A percentile compares a stretch with the other conserved stretches of the same genome.
phyloP scores from a whole-genome alignment of 805 yeast genomes.

The Candida tallmaniae region DNA sequence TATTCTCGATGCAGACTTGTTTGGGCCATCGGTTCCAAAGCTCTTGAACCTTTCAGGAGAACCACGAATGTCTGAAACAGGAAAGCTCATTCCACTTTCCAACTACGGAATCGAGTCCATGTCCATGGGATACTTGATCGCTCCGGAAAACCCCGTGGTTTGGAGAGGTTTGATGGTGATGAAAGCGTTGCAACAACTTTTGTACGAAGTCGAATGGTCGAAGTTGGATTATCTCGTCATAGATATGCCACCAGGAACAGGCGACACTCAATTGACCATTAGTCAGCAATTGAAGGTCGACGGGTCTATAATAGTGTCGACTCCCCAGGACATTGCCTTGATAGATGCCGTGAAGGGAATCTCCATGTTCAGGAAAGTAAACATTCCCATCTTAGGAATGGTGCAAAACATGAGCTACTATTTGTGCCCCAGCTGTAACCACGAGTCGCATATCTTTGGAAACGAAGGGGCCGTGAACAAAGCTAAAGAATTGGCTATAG shows the following conservation, averaged over 20 bases:
- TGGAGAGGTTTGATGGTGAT: constrained; percentile 88
- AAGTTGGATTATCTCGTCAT: constrained; percentile 62
- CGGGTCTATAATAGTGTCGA: constrained; percentile 79
- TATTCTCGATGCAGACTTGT: constrained; percentile 72
- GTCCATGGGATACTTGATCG: constrained; percentile 84
- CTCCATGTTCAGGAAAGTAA: constrained; percentile 68
- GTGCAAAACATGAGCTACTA: constrained; percentile 82
- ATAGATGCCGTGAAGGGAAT: constrained; percentile 79
- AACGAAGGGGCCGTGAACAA: constrained; percentile 53
- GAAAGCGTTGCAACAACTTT: constrained; percentile 80
- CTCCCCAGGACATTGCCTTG: constrained; percentile 83
- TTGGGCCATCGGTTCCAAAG: constrained; percentile 81
- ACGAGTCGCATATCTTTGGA: constrained; percentile 73
- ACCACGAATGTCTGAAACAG: constrained; percentile 50
- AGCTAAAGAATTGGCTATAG: constrained; percentile 43
- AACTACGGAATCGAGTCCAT: constrained; percentile 77
- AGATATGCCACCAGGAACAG: constrained; percentile 92
- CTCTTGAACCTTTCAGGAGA: constrained; percentile 66
- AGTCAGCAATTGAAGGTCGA: constrained; percentile 71
- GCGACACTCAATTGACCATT: constrained; percentile 80
- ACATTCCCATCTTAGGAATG: constrained; percentile 68
- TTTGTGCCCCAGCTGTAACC: constrained; percentile 71
- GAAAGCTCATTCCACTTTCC: constrained; percentile 58
- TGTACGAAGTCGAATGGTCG: constrained; percentile 78
- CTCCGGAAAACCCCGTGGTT: constrained; percentile 64